A percentile compares a stretch with the other conserved stretches of the same genome.
phyloP scores from a whole-genome alignment of 169 alveolate genomes.

The Plasmodium fragile region DNA sequence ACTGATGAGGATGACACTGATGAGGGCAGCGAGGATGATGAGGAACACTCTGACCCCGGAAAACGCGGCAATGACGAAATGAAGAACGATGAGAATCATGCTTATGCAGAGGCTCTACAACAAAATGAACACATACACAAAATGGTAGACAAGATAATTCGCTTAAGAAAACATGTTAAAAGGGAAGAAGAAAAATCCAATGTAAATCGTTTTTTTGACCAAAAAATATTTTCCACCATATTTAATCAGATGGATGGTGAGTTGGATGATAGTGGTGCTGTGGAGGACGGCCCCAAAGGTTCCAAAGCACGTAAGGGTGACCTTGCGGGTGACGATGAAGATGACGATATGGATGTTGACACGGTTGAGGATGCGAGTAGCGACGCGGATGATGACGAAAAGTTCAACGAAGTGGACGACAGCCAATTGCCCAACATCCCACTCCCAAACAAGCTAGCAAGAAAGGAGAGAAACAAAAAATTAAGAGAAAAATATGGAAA shows the following conservation, averaged over 20 bases:
- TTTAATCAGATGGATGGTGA: constrained; percentile 29
- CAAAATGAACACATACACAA: constrained; percentile 53
- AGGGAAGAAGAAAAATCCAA: constrained; percentile 37
- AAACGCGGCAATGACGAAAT: neutral
- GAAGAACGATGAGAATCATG: neutral
- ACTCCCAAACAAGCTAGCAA: constrained; percentile 70
- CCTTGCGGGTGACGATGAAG: neutral
- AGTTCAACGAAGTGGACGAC: constrained; percentile 52
- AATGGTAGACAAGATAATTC: constrained; percentile 56
- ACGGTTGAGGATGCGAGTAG: neutral
- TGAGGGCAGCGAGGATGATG: constrained; percentile 27
- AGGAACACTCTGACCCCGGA: neutral
- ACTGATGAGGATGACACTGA: constrained; percentile 28
- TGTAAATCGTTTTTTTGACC: constrained; percentile 65
- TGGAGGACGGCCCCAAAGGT: constrained; percentile 17
- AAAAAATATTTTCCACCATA: constrained; percentile 65
- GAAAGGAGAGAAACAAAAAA: constrained; percentile 61
- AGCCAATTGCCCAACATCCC: constrained; percentile 61
- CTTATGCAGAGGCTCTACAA: neutral
- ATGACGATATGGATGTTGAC: neutral
- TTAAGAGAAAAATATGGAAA: constrained; percentile 74
- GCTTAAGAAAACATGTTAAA: constrained; percentile 56
- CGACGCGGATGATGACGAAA: constrained; percentile 19
- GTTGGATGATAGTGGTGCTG: constrained; percentile 14
- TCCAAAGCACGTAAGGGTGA: neutral